Evolutionary conservation across 2,329 filamentous ascomycete species (phyloP).

Genomic region (Lomentospora prolificans): DNA sequence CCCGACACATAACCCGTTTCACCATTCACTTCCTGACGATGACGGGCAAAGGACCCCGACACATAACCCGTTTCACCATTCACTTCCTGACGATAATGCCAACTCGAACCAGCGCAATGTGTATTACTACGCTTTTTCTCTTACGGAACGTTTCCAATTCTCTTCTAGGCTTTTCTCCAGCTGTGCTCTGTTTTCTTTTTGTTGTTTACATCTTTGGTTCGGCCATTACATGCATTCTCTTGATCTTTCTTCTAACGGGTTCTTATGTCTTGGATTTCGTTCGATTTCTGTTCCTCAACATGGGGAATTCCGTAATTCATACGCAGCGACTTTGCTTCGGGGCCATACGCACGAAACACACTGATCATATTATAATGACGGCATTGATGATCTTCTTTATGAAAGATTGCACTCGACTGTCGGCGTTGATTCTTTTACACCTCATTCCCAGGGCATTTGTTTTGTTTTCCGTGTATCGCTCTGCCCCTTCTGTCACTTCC

Average conservation of each 20-base stretch:
- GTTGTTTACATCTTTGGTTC: constrained; percentile 12
- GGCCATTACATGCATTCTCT: not conserved
- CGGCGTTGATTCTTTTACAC: constrained; percentile 7
- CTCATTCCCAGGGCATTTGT: too few species aligned
- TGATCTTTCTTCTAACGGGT: not conserved
- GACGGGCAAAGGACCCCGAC: too few species aligned
- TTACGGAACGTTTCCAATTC: not conserved
- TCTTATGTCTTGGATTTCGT: constrained; percentile 15
- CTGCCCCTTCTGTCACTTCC: not conserved
- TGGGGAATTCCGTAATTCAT: constrained; percentile 23
- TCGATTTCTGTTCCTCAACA: constrained; percentile 15
- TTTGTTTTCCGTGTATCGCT: not conserved
- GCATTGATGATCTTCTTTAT: not conserved
- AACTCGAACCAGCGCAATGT: not conserved
- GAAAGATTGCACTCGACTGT: not conserved
- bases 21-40: too few species aligned
- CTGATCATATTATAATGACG: constrained; percentile 9
- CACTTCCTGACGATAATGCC: not conserved
- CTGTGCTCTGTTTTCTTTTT: constrained; percentile 8
- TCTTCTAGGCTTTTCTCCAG: not conserved
- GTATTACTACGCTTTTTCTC: not conserved
- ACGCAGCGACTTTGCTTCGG: constrained; percentile 14
- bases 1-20: constrained; percentile 17
- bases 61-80: constrained; percentile 21
- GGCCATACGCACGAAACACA: constrained; percentile 13